Evolutionary conservation across 2,329 filamentous ascomycete genomes (phyloP), one percentile per base, ranked within the genome.

Genomic region (Alternaria sp.): DNA sequence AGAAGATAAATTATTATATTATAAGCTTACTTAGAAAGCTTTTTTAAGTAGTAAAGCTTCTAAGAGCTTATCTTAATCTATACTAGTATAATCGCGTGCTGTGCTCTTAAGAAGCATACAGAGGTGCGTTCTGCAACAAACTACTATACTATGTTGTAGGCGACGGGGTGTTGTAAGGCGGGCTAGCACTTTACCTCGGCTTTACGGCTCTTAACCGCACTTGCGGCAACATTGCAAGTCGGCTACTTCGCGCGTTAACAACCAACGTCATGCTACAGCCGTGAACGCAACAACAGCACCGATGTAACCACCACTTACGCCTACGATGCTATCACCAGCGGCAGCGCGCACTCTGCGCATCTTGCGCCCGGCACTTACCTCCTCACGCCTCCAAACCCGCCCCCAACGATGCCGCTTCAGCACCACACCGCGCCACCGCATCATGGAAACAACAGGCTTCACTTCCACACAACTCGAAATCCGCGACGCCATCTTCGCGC

Each of bases 381-480:
- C 26, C 3, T 15, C 15, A n/a, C 19, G 25, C 30, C 26, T 54
- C 2, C 40, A 5, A 5, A 15, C 8, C n/a, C 4, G 6, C 9
- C 15, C 9, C 49, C 64, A 32, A 43, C 52, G 26, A 57, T 54
- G 51, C 49, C 55, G 49, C 17, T 82, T 83, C 68, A 81, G 80
- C 26, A 67, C 58, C 57, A 64, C 75, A 8, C 15, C 55, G 6
- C 59, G 67, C n/a, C 65, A 54, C 15, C 68, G 67, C 5, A 81
- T 93, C 57, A 93, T 94, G 91, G 89, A 92, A 68, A 88, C 86
- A 36, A 87, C 87, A 1, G 88, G 89, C 25, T 93, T 95, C 80
- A 90, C 88, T 0, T 88, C 92, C 47, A 89, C 89, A 52, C 91
- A 95, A 72, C 74, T 93, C 49, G 88, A 86, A 56, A 91, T 95